Base-by-base conservation (phyloP, 2,329 filamentous ascomycete genomes). In the Aureobasidium sp. region DNA sequence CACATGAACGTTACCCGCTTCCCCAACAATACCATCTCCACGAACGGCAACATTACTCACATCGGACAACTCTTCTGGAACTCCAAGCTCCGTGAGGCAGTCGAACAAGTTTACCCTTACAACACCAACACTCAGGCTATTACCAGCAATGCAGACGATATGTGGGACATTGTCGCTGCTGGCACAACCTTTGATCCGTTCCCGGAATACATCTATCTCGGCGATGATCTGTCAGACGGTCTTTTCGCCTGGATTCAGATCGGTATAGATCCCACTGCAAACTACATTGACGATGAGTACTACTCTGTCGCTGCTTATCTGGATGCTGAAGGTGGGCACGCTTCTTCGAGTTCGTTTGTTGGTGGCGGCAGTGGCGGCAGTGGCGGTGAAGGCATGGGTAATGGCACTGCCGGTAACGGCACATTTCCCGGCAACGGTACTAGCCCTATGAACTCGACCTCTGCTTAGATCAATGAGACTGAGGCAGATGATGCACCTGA, bases 11-110 rank as follows among this genome's bases (percentile, higher is more conserved):
- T 68, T 53, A 74, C 70, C 49, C 67, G 77, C 7, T 74, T 77
- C 49, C 66, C 75, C 50, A 84, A 80, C 68, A 42, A 54, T 9
- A 54, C 50, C 21, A 81, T 82, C 62, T 78, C 82, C 64, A 71
- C 73, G 44, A 80, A 77, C 63, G 76, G 77, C 16, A 76, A 73
- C 55, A 78, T 82, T 62, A 79, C 81, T 8, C 84, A 88, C 72
- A 78, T 87, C 42, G 85, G 85, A 21, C 85, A 89, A 70, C 68
- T 85, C 55, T 88, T 85, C 77, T 85, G 85, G 61, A 83, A 88
- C 70, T 81, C 86, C 69, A 75, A 77, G 64, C 78, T 88, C 10
- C 79, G 83, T 65, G 67, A 67, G 30, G 64, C 74, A 42, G 82
- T 87, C 60, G 79, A 84, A 64, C 70, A 70, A 10, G 74, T 72